Evolutionary conservation across 75 land plant species (phyloP), one percentile per base, ranked within the genome.

Genomic region (Larix kaempferi): DNA sequence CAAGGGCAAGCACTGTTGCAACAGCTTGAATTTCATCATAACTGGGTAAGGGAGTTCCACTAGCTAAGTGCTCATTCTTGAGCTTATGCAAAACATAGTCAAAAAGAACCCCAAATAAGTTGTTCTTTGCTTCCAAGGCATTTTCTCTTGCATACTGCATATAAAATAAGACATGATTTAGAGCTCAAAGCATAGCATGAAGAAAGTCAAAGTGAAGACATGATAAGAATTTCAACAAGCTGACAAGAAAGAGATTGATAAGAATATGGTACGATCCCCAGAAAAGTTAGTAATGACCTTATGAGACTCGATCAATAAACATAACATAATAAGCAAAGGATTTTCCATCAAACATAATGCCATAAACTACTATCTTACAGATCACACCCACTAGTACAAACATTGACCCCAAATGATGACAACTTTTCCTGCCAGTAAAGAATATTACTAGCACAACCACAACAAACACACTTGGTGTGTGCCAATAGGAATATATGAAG

Each of bases 61-160:
- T 21, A 66, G 83, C 64, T 44, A 55, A 67, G 73, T 79, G 73
- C 41, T 83, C 59, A 58, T 81, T 83, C 83, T 84, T 88, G 76
- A 88, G 85, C 76, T 88, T 80, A 84, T 88, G 82, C 73, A 98
- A 54, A 35, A 90, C 87, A 84, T 89, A 94, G 57, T 95, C 99
- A 76, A 93, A 87, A 41, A 98, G 80, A 33, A 98, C 84, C 69
- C 85, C 77, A 76, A 92, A 98, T 13, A 98, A 82, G 77, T 95
- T 90, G 62, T 84, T 74, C 81, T 92, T 91, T 74, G 89, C 98
- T 80, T 89, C 94, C 66, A 84, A 79, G 35, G 90, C 80, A 64
- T 87, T 98, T 56, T 91, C 92, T 55, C 85, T 81, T 49, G 91
- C 82, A 86, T 93, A 98, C 99, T 98, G 94, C 88, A 92, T 2